A percentile compares a stretch with the other conserved stretches of the same genome.
Evolutionary conservation across 2,329 filamentous ascomycete species (phyloP).

Genomic region (Botryosphaeria dothidea): DNA sequence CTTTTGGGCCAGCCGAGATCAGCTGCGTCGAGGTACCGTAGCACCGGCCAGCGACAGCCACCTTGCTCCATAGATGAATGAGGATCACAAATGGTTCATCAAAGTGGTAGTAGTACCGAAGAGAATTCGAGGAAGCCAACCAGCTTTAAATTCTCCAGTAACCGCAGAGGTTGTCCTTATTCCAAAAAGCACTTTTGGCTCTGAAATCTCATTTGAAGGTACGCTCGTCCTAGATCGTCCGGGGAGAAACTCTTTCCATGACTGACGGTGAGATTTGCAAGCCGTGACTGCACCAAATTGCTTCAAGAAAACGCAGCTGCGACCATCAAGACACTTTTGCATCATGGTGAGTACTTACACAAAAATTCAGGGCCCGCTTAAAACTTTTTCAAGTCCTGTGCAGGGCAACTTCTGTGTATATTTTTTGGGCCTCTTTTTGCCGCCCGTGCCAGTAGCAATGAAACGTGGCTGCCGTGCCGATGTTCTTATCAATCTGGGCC

Average conservation of each 20-base stretch:
- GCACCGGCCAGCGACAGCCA: neutral
- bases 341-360: neutral
- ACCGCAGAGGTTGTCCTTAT: neutral
- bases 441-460: neutral
- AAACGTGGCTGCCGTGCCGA: conserved; percentile 4
- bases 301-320: neutral
- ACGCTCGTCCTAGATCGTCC: neutral
- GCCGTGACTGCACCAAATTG: neutral
- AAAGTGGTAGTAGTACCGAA: neutral
- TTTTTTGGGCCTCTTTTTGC: neutral
- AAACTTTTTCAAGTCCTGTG: neutral
- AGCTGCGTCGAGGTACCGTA: neutral
- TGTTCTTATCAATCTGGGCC: neutral
- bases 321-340: neutral
- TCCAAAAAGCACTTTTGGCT: neutral
- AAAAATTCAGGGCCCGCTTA: neutral
- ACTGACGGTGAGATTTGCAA: neutral
- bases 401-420: neutral
- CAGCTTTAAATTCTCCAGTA: neutral
- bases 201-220: neutral
- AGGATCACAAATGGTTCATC: neutral
- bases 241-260: neutral
- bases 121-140: neutral
- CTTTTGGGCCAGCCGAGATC: neutral
- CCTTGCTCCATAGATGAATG: neutral